These are phyloP conservation scores for Zoysia japonica DNA, from an alignment of 176 grass and related monocot species.

Conservation along the genomic window DNA sequence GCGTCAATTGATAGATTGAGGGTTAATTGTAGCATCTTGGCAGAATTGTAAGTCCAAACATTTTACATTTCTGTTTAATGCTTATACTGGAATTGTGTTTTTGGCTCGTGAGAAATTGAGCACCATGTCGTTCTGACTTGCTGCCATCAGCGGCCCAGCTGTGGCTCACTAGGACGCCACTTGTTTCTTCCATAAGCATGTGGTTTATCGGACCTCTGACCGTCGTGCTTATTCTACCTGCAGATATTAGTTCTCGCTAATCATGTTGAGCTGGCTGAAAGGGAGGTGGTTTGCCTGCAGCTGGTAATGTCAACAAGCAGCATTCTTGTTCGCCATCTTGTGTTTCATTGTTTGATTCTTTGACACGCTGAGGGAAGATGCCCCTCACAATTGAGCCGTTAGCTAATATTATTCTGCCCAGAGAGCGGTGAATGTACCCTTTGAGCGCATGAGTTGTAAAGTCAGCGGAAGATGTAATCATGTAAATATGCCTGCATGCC, in stretches of 20 bases:
- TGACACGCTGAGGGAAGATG: neutral
- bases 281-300: conserved; percentile 10
- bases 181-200: conserved; percentile 1
- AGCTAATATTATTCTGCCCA: conserved; percentile 43
- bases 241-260: conserved; percentile 43
- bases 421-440: conserved; percentile 28
- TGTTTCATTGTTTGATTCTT: conserved; percentile 54
- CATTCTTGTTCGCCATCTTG: conserved; percentile 20
- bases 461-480: conserved; percentile 43
- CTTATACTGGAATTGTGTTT: neutral
- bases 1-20: conserved; percentile 21
- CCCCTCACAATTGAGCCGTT: neutral
- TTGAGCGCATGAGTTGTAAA: conserved; percentile 43
- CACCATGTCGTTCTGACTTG: neutral
- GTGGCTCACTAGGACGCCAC: conserved; percentile 17
- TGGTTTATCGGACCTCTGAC: conserved; percentile 45
- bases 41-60: conserved; percentile 45
- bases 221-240: neutral
- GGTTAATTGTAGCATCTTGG: conserved; percentile 4
- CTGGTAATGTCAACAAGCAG: conserved; percentile 34
- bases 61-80: neutral
- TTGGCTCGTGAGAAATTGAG: neutral
- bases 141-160: neutral
- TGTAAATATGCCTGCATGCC: conserved; percentile 46
- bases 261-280: conserved; percentile 34